Evolutionary conservation across 2,329 filamentous ascomycete species (phyloP).

Genomic region (Penicillium aurantiogriseum): DNA sequence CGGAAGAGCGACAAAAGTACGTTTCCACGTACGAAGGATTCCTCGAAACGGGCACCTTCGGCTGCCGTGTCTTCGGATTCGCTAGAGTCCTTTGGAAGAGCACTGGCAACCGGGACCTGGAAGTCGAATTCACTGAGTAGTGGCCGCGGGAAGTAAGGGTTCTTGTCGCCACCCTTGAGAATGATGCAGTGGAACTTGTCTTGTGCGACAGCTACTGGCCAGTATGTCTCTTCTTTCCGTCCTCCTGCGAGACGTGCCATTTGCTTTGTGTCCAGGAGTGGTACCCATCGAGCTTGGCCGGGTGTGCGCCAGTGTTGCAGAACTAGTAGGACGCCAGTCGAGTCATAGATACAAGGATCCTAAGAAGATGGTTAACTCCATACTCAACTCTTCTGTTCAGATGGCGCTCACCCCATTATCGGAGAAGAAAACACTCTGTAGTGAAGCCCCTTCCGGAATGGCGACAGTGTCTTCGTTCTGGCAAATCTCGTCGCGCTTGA

Average conservation of each 20-base stretch:
- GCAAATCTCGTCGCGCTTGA: constrained; percentile 89
- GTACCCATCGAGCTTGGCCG: constrained; percentile 85
- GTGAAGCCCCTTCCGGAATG: constrained; percentile 67
- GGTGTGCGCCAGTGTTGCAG: constrained; percentile 86
- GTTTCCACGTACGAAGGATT: constrained; percentile 73
- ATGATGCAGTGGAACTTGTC: constrained; percentile 98
- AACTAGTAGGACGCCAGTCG: constrained; percentile 81
- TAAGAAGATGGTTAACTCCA: constrained; percentile 35
- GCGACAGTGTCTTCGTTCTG: constrained; percentile 93
- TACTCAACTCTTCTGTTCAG: not conserved
- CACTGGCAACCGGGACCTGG: constrained; percentile 70
- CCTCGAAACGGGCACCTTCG: constrained; percentile 62
- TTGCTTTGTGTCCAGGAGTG: constrained; percentile 83
- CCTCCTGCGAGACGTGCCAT: constrained; percentile 79
- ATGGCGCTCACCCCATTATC: constrained; percentile 69
- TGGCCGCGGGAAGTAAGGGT: constrained; percentile 89
- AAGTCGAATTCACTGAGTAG: constrained; percentile 93
- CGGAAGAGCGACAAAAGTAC: constrained; percentile 71
- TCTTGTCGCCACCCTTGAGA: constrained; percentile 88
- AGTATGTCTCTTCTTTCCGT: constrained; percentile 86
- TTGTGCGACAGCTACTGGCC: constrained; percentile 89
- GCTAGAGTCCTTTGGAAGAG: constrained; percentile 40
- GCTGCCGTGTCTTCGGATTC: constrained; percentile 42
- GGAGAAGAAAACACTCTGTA: constrained; percentile 88
- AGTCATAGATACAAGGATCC: constrained; percentile 96